Base-by-base conservation (phyloP, 148 eudicot species). In the Euryodendron excelsum region DNA sequence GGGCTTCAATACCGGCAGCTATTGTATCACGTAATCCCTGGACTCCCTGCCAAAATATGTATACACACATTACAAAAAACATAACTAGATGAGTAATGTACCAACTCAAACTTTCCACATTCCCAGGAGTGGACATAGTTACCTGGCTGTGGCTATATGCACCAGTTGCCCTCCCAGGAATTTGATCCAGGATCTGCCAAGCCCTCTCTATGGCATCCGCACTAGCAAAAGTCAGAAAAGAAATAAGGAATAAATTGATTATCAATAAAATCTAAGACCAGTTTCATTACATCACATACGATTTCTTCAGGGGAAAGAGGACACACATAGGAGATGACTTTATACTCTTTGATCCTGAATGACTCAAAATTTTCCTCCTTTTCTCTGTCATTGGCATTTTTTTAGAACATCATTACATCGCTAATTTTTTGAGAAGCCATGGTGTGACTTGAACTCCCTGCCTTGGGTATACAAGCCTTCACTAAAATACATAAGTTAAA, bases 111-210 rank as follows among this genome's bases (percentile, higher is more conserved):
- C 20, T 56, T 69, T 28, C 39, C 37, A 61, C 34, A n/a, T 44
- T 28, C 69, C 30, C 37, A 10, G 21, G 15, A 69, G 69, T 23
- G 23, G 33, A 33, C 27, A 20, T 36, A 31, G 39, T 37, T 48
- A 91, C 99, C 97, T 91, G 94, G 78, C 94, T 96, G 80, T 96
- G 99, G 84, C 98, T 96, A 66, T 96, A 93, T 45, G 97, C 98
- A 82, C 99, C 98, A 74, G 99, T 93, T 71, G 98, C 95, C 81
- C 91, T 84, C 78, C 97, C 94, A 63, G 99, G 98, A 73, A 96
- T 93, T 80, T 96, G 98, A 84, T 90, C 91, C 33, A 96, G 83
- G 63, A 96, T 90, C 84, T 91, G 87, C 85, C 85, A 88, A 68
- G 98, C 94, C 85, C 98, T 86, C 84, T 91, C 87, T 59, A 96